A percentile compares a stretch with the other conserved stretches of the same genome.
These are phyloP conservation scores for Monosporascus ibericus DNA, from an alignment of 2,329 filamentous ascomycete genomes.

Conservation along the genomic window DNA sequence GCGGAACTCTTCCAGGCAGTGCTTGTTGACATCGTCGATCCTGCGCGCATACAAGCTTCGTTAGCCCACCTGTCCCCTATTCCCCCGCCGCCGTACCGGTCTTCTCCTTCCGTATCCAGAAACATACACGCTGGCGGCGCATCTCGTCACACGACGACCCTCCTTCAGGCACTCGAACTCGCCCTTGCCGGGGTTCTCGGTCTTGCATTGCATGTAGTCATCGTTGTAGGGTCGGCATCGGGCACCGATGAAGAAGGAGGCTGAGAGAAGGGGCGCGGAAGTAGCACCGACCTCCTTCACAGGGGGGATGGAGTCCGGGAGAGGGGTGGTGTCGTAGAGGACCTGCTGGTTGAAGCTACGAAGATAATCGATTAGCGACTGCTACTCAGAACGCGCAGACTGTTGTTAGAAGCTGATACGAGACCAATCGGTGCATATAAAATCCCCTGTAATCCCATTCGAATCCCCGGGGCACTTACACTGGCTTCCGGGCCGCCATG, in stretches of 20 bases:
- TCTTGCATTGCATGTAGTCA: slow-evolving; percentile 99
- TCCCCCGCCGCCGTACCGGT: neutral
- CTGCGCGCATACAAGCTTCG: slow-evolving; percentile 36
- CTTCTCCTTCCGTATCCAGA: slow-evolving; percentile 31
- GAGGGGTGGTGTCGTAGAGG: slow-evolving; percentile 92
- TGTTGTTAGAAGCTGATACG: neutral
- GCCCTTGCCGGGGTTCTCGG: slow-evolving; percentile 80
- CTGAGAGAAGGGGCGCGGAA: slow-evolving; percentile 86
- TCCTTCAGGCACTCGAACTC: slow-evolving; percentile 96
- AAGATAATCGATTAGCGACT: slow-evolving; percentile 18
- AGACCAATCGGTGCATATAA: slow-evolving; percentile 10
- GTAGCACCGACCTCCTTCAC: slow-evolving; percentile 91
- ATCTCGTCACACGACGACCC: slow-evolving; percentile 91
- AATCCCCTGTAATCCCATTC: neutral
- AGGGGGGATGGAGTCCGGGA: slow-evolving; percentile 84
- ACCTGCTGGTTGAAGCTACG: slow-evolving; percentile 86
- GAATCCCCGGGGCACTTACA: slow-evolving; percentile 34
- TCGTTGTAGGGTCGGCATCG: slow-evolving; percentile 95
- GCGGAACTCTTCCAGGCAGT: slow-evolving; percentile 86
- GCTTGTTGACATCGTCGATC: slow-evolving; percentile 91
- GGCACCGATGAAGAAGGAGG: slow-evolving; percentile 94
- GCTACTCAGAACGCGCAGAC: neutral
- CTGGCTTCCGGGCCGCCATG: slow-evolving; percentile 56
- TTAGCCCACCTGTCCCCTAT: slow-evolving; percentile 1
- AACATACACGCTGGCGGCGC: slow-evolving; percentile 94